Conservation (phyloP, 1,284 basidiomycete genomes). For the Fomitiporia mediterranea region DNA sequence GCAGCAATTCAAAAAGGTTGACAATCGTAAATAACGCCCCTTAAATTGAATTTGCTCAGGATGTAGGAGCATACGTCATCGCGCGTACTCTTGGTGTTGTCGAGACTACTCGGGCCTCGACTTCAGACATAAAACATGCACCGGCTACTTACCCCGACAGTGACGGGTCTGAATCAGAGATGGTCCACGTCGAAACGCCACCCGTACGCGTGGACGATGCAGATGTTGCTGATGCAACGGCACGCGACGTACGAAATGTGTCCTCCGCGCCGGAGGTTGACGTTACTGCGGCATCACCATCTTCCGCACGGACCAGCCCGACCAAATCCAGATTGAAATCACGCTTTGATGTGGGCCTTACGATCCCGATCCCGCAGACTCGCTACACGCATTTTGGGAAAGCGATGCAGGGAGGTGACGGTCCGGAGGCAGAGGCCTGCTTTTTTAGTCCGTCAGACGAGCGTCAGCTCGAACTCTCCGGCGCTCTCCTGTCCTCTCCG, state of each 20-base stretch:
- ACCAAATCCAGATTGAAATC: neutral
- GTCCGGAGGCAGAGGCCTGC: conserved; percentile 27
- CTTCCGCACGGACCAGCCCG: neutral
- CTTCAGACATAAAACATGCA: conserved; percentile 43
- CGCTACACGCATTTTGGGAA: neutral
- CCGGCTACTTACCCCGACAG: neutral
- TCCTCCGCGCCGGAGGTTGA: neutral
- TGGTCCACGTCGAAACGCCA: neutral
- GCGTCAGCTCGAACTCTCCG: conserved; percentile 52
- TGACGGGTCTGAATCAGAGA: conserved; percentile 4
- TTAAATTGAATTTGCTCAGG: conserved; percentile 37
- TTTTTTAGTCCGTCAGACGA: conserved; percentile 47
- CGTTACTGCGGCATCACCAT: neutral
- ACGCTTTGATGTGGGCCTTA: conserved; percentile 4
- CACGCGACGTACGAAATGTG: neutral
- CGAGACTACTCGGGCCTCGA: conserved; percentile 65
- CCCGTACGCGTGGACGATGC: neutral
- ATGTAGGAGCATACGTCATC: conserved; percentile 75
- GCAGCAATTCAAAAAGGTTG: neutral
- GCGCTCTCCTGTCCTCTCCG: conserved; percentile 68
- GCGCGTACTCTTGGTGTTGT: conserved; percentile 76
- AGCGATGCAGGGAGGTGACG: neutral
- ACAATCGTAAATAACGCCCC: neutral
- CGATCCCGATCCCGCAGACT: conserved; percentile 3
- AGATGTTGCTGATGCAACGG: neutral